phyloP scores from a whole-genome alignment of 1,139 yeast species.

The Blastobotrys serpentis region DNA sequence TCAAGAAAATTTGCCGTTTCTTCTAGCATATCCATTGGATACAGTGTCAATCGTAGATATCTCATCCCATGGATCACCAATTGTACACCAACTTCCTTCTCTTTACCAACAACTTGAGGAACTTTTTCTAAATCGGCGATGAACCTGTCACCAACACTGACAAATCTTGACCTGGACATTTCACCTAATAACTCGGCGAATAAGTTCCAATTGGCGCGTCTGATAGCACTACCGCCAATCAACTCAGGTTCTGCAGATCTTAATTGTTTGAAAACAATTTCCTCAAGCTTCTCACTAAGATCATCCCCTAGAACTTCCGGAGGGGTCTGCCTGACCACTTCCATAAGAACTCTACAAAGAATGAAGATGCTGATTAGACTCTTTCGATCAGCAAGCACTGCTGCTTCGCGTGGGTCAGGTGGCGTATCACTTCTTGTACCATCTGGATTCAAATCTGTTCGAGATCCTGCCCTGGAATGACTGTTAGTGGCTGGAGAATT shows the following conservation, averaged over 20 bases:
- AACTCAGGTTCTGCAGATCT: conserved; percentile 80
- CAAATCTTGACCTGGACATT: conserved; percentile 80
- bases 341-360: conserved; percentile 88
- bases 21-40: conserved; percentile 86
- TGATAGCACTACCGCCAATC: conserved; percentile 63
- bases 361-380: conserved; percentile 85
- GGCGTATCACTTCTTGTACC: conserved; percentile 16
- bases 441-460: conserved; percentile 16
- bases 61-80: conserved; percentile 89
- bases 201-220: conserved; percentile 91
- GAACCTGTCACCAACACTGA: conserved; percentile 89
- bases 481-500: conserved; percentile 16
- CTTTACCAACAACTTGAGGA: conserved; percentile 52
- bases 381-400: conserved; percentile 82
- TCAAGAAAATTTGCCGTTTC: conserved; percentile 88
- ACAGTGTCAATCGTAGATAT: conserved; percentile 67
- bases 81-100: conserved; percentile 71
- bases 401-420: conserved; percentile 62
- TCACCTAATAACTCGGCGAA: conserved; percentile 87
- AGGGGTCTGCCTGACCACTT: conserved; percentile 86
- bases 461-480: conserved; percentile 19
- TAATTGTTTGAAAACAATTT: conserved; percentile 87
- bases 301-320: conserved; percentile 72
- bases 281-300: conserved; percentile 81
- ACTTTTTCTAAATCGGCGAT: conserved; percentile 87